Evolutionary conservation across 2,329 filamentous ascomycete genomes (phyloP), one percentile per base, ranked within the genome.

Genomic region (Domatiomyces catenatus): DNA sequence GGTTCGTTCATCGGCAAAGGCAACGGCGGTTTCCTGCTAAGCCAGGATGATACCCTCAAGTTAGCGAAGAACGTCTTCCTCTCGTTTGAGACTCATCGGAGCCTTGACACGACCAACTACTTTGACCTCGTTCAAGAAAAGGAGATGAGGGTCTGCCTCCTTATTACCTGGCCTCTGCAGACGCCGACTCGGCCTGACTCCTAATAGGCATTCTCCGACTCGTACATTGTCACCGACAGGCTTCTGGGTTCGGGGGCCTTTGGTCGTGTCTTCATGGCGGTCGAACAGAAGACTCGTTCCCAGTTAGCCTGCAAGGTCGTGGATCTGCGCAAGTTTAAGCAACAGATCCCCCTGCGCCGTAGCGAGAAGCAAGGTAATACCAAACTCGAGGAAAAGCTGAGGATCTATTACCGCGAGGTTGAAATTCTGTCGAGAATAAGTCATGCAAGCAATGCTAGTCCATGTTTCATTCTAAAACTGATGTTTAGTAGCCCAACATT

Each of bases 401-500:
- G 58, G 36, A 51, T 60, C 26, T 66, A 67, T 49, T 59, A 65
- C 49, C 65, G 66, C 18, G 70, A 73, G 50, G 63, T 66, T 12
- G 61, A 62, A 10, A 70, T 80, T 5, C 65, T 80, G 42, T 67
- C 72, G 50, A 65, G 70, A 17, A 63, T 81, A 3, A 69, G 65
- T 32, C 77, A 81, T 67, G 73, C 75, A 60, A 52, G 67, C 49
- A 39, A 19, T 28, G 15, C 48, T 53, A 32, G 55, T 2, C 10
- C 15, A 17, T 39, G 49, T 43, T 32, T 28, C 19, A 22, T 12
- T 15, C n/a, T 46, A 42, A 42, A 42, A 20, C 44, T 51, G 28
- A 50, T 28, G 54, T 39, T 39, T 12, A 24, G 15, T 43, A 76
- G 72, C 78, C 79, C 2, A 81, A 81, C 56, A 77, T 81, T 48